A percentile compares a stretch with the other conserved stretches of the same genome.
These are phyloP conservation scores for Phalaenopsis hybrid DNA, from an alignment of 116 monocot species.

Conservation along the genomic window DNA sequence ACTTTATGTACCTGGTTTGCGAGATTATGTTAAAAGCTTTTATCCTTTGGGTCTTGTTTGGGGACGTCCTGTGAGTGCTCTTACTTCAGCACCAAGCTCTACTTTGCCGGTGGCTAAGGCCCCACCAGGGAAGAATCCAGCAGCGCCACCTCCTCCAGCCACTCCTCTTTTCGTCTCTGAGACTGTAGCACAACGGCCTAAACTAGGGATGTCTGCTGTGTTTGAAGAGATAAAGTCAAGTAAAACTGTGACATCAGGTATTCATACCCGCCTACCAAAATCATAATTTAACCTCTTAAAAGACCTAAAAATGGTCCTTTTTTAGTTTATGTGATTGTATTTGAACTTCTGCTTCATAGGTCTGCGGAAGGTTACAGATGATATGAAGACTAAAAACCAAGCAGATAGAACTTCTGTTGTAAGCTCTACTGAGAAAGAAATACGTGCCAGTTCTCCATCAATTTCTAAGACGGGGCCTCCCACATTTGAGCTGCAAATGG, in stretches of 20 bases:
- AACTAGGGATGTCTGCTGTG: constrained; percentile 28
- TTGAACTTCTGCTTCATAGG: constrained; percentile 6
- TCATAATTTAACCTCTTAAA: constrained; percentile 1
- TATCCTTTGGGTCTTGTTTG: constrained; percentile 88
- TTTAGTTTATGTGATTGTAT: neutral
- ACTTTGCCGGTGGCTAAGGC: constrained; percentile 24
- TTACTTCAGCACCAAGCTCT: constrained; percentile 19
- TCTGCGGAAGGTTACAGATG: constrained; percentile 22
- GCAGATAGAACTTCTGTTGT: constrained; percentile 19
- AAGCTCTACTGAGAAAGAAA: constrained; percentile 21
- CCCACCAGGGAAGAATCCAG: constrained; percentile 18
- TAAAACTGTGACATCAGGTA: constrained; percentile 21
- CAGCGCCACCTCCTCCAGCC: constrained; percentile 41
- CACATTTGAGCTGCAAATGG: constrained; percentile 95
- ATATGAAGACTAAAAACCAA: constrained; percentile 30
- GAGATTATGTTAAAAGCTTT: constrained; percentile 80
- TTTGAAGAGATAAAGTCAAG: constrained; percentile 20
- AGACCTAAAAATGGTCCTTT: neutral
- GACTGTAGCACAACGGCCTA: constrained; percentile 16
- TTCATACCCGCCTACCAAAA: neutral
- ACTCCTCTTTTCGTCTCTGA: constrained; percentile 18
- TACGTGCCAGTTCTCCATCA: constrained; percentile 37
- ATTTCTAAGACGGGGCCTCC: constrained; percentile 68
- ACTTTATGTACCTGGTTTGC: constrained; percentile 79
- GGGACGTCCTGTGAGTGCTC: constrained; percentile 39